Conservation (phyloP, 176 grass and related monocot genomes). For the Oryza rufipogon region DNA sequence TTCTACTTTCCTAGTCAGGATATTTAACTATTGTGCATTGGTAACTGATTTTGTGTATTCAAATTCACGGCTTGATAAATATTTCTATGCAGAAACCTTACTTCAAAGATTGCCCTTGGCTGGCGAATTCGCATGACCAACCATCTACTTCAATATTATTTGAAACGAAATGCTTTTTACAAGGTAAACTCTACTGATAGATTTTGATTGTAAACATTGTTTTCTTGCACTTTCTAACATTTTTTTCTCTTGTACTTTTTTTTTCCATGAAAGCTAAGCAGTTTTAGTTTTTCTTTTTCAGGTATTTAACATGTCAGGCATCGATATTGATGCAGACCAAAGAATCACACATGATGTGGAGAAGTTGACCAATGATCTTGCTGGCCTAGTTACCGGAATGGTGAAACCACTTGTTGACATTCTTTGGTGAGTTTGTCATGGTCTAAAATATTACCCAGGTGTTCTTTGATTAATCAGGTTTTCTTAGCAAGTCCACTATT, state of each 20-base stretch:
- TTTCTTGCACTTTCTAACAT: conserved; percentile 21
- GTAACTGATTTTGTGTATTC: conserved; percentile 14
- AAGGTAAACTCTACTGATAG: conserved; percentile 46
- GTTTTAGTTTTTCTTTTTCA: conserved; percentile 8
- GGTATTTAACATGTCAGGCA: conserved; percentile 86
- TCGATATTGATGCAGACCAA: conserved; percentile 91
- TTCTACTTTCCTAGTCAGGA: not conserved
- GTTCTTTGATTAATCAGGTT: conserved; percentile 29
- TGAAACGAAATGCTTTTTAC: conserved; percentile 95
- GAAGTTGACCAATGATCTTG: conserved; percentile 90
- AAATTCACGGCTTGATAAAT: conserved; percentile 39
- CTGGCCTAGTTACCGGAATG: conserved; percentile 94
- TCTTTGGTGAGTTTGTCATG: conserved; percentile 69
- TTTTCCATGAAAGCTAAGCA: conserved; percentile 8
- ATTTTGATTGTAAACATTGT: conserved; percentile 3
- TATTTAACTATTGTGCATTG: not conserved
- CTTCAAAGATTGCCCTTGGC: conserved; percentile 88
- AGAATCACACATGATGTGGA: conserved; percentile 96
- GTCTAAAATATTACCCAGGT: not conserved
- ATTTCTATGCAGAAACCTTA: conserved; percentile 71
- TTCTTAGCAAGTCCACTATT: conserved; percentile 34
- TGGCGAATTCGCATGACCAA: conserved; percentile 95
- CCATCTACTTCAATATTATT: conserved; percentile 87
- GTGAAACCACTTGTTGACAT: conserved; percentile 98
- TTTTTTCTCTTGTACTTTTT: not conserved